phyloP scores from a whole-genome alignment of 495 filamentous ascomycete genomes.

The Mytilinidion resinicola region DNA sequence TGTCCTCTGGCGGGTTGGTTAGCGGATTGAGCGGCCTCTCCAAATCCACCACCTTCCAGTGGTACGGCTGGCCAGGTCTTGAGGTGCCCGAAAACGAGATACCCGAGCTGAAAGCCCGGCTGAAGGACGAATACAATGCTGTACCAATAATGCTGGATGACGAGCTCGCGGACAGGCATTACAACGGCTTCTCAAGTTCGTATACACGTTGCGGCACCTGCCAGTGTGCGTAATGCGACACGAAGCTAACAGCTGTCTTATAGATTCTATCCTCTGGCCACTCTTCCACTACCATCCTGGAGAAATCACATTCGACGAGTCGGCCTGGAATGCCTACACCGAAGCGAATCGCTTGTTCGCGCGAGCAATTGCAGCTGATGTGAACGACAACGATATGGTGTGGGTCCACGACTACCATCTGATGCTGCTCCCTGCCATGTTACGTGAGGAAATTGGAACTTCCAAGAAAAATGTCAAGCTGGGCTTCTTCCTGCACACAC shows the following conservation, averaged over 20 bases:
- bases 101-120: constrained; percentile 32
- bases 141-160: constrained; percentile 50
- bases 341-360: constrained; percentile 85
- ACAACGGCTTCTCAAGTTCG: constrained; percentile 64
- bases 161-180: constrained; percentile 50
- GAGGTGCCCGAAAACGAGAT: constrained; percentile 52
- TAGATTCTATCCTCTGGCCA: constrained; percentile 92
- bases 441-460: constrained; percentile 67
- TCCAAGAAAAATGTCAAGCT: constrained; percentile 76
- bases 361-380: constrained; percentile 62
- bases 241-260: background rate
- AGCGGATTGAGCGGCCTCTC: constrained; percentile 83
- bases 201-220: constrained; percentile 7
- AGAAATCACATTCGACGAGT: constrained; percentile 85
- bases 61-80: constrained; percentile 96
- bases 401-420: constrained; percentile 98
- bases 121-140: constrained; percentile 46
- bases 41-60: constrained; percentile 87
- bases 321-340: constrained; percentile 77
- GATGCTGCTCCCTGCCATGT: constrained; percentile 81
- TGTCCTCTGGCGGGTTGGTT: constrained; percentile 92
- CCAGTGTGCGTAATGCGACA: too few species aligned
- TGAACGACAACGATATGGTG: constrained; percentile 72
- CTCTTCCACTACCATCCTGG: constrained; percentile 94
- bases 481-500: constrained; percentile 92